phyloP scores from a whole-genome alignment of 257 asterid genomes.

The Lavandula angustifolia region DNA sequence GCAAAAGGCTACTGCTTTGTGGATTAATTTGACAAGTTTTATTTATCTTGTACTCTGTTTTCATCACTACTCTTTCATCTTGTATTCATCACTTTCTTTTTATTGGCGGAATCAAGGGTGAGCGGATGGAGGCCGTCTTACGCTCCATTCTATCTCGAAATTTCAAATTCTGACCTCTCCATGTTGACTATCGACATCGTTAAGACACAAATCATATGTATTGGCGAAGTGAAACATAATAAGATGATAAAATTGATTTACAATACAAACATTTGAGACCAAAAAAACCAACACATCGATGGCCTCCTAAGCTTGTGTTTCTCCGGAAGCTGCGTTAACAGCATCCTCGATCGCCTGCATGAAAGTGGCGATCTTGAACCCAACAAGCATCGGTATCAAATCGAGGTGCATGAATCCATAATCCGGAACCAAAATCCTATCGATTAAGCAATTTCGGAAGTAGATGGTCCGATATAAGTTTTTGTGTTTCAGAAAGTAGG shows the following conservation, averaged over 20 bases:
- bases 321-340: conserved; percentile 39
- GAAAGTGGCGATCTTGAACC: conserved; percentile 89
- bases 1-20: conserved; percentile 3
- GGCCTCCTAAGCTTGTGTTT: conserved; percentile 36
- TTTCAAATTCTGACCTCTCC: too few species aligned
- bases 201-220: background rate
- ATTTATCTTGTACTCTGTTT: background rate
- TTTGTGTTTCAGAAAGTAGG: background rate
- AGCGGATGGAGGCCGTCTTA: too few species aligned
- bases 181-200: too few species aligned
- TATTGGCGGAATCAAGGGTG: too few species aligned
- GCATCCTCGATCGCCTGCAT: conserved; percentile 70
- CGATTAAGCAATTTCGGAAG: background rate
- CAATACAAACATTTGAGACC: too few species aligned
- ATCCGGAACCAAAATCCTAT: conserved; percentile 80
- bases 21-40: conserved; percentile 2
- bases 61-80: too few species aligned
- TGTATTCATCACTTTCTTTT: too few species aligned
- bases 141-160: too few species aligned
- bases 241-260: background rate
- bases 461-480: too few species aligned
- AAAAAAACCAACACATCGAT: background rate
- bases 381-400: conserved; percentile 87
- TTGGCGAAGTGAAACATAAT: background rate
- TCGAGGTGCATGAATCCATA: conserved; percentile 80